Base-by-base conservation (phyloP, 2,329 filamentous ascomycete genomes). In the Sporothrix variecibatus region DNA sequence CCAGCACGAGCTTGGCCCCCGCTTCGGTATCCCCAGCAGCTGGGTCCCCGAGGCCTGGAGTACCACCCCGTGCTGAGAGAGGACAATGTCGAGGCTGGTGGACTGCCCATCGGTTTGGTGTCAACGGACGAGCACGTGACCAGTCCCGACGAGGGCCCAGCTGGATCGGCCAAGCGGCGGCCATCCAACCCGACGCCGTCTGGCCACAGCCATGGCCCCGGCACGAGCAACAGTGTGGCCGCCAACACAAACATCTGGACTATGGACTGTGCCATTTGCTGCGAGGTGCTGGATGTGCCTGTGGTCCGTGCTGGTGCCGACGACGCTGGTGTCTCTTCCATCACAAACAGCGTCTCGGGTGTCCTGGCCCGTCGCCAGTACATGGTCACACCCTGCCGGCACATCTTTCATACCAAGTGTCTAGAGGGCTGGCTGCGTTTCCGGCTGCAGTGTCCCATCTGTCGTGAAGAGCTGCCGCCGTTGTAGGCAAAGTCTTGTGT, bases 381-480 rank as follows among this genome's bases (percentile, higher is more conserved):
- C 83, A 99, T 99, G 96, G 94, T 98, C 28, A 99, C 96, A 74
- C 96, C 96, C 67, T 99, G 96, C 82, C 87, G 95, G 73, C 96
- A 99, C 84, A 94, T 98, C 68, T 99, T 99, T 81, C 96, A 99
- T 81, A 96, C 91, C 73, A 86, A 88, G 43, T 99, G 96, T 82
- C 84, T 99, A 78, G 95, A 98, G 83, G 94, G 94, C 53, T 98
- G 96, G 96, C 96, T 99, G 93, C 89, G 93, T 80, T 94, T 97
- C 81, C 86, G 95, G 74, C 83, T 99, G 79, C 94, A 97, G 84
- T 99, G 96, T 83, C 96, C 96, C 0, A 98, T 97, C 77, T 98
- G 96, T 83, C 88, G 96, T 78, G 95, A 98, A 84, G 92, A 93
- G 75, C 82, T 98, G 79, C 95, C 95, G 71, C 94, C 95, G 60